Percentiles rank a stretch among this genome's conserved stretches.
Conservation (phyloP, 1,284 basidiomycete species). For the Chondrostereum purpureum region DNA sequence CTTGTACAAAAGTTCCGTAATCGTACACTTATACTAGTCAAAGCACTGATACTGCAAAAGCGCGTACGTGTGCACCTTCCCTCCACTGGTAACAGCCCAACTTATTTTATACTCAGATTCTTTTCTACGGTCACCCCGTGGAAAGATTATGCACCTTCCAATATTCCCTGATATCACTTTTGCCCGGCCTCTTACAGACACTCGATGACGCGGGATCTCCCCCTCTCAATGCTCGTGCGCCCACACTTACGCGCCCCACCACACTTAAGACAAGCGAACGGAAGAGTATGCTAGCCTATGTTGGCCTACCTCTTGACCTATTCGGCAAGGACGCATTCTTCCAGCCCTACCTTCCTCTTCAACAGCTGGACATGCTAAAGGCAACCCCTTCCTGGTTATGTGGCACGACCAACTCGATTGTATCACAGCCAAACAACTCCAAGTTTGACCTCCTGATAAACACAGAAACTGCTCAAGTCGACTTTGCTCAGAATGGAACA, state of each 20-base stretch:
- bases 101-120: slow-evolving; percentile 51
- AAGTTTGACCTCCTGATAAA: slow-evolving; percentile 87
- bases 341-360: slow-evolving; percentile 94
- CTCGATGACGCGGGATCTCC: slow-evolving; percentile 93
- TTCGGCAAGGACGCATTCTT: slow-evolving; percentile 94
- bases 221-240: slow-evolving; percentile 66
- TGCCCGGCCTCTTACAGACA: slow-evolving; percentile 81
- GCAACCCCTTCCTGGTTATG: slow-evolving; percentile 82
- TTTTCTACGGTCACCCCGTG: slow-evolving; percentile 97
- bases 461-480: slow-evolving; percentile 22
- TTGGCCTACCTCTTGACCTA: slow-evolving; percentile 85
- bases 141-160: slow-evolving; percentile 96
- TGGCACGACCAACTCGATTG: slow-evolving; percentile 94
- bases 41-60: slow-evolving; percentile 91
- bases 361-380: slow-evolving; percentile 88
- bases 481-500: background rate
- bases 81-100: background rate
- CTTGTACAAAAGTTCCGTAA: slow-evolving; percentile 93
- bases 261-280: slow-evolving; percentile 87
- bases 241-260: slow-evolving; percentile 64
- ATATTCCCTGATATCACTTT: slow-evolving; percentile 85
- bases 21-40: slow-evolving; percentile 89
- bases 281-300: slow-evolving; percentile 85
- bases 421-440: slow-evolving; percentile 82
- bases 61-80: slow-evolving; percentile 40